Evolutionary conservation across 306 rosid species (phyloP), one percentile per base, ranked within the genome.

Genomic region (Cucurbita moschata): DNA sequence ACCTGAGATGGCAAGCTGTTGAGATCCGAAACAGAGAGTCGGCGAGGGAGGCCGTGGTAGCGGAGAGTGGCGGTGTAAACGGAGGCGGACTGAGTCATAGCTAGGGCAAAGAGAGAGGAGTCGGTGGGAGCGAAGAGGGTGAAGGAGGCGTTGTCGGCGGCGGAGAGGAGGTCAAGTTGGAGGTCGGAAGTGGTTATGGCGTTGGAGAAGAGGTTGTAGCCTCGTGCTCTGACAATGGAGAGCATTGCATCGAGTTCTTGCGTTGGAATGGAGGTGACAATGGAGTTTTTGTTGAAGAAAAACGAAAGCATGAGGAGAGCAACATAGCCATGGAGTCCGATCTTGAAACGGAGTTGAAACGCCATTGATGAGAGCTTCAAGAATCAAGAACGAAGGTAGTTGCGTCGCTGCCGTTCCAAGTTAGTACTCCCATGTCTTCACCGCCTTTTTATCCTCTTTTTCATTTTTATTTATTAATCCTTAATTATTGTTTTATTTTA

Each of bases 91-190:
- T 76, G 85, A 14, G 88, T 75, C 90, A 89, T 83, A 72, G 82
- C 92, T 23, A 87, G 82, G 0, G 92, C 85, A 51, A 83, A 89
- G 46, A 89, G 88, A 1, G 92, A 82, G 40, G 90, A 75, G 50
- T 87, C 90, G 11, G 85, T 79, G 14, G 96, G 92, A 0, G 92
- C 90, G 81, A 89, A 89, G 76, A 87, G 55, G 49, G 90, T 85
- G 85, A 82, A 85, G 61, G 87, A 76, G 21, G 76, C 19, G 72
- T 54, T 53, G 7, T 64, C 13, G 10, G 85, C 51, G 18, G 85
- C 70, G 19, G 83, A 15, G 74, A 81, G 82, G 9, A 81, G 77
- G 7, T 75, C 59, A 51, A 72, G 60, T 47, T 83, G 85, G 60
- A 89, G 83, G 69, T 87, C 90, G 12, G 96, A 89, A 58, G 90